Percentiles rank a stretch among this genome's conserved stretches.
These are phyloP conservation scores for Hydnomerulius pinastri DNA, from an alignment of 768 basidiomycete species.

Conservation along the genomic window DNA sequence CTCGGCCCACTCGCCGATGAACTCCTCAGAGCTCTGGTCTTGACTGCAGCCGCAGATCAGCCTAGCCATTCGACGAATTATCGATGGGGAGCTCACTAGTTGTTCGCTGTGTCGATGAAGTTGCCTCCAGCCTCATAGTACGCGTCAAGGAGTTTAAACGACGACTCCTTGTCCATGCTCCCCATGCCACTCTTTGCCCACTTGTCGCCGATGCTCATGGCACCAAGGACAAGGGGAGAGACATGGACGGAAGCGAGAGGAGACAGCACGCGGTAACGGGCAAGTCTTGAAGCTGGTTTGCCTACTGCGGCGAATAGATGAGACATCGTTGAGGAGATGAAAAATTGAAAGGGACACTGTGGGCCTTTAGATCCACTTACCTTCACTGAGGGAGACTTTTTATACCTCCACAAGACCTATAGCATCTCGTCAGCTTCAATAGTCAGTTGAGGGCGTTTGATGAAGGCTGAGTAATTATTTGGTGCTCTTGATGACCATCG, in stretches of 20 bases:
- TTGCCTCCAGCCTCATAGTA: slow-evolving; percentile 43
- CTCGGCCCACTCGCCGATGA: slow-evolving; percentile 47
- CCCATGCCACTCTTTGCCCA: slow-evolving; percentile 41
- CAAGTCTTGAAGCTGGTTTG: slow-evolving; percentile 27
- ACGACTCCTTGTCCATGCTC: slow-evolving; percentile 36
- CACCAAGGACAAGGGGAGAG: slow-evolving; percentile 46
- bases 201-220: slow-evolving; percentile 45
- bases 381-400: too few species aligned
- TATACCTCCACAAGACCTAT: too few species aligned
- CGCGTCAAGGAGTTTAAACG: slow-evolving; percentile 44
- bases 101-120: slow-evolving; percentile 48
- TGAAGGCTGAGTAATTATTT: too few species aligned
- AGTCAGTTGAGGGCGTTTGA: too few species aligned
- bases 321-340: background rate
- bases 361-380: too few species aligned
- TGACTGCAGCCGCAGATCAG: slow-evolving; percentile 19
- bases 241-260: slow-evolving; percentile 43
- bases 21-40: slow-evolving; percentile 38
- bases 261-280: slow-evolving; percentile 37
- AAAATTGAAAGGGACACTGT: too few species aligned
- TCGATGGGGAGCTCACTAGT: slow-evolving; percentile 39
- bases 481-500: too few species aligned
- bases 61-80: background rate
- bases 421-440: too few species aligned
- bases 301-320: slow-evolving; percentile 15